A percentile compares a stretch with the other conserved stretches of the same genome.
These are phyloP conservation scores for Alternaria alternata DNA, from an alignment of 2,329 filamentous ascomycete species.

Conservation along the genomic window DNA sequence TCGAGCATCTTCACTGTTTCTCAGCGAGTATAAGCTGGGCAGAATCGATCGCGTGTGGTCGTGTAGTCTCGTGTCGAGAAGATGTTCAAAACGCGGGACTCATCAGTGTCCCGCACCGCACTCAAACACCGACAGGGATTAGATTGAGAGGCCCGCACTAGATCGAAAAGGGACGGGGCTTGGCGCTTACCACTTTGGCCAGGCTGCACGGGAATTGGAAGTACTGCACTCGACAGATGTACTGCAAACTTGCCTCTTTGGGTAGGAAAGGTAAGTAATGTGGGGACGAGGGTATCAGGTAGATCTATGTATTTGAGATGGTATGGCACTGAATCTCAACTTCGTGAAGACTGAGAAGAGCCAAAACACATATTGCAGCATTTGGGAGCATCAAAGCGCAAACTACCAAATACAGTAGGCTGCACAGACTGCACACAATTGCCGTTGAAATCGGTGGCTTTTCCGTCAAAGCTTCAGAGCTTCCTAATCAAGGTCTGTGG, in stretches of 20 bases:
- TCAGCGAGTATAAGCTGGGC: not conserved
- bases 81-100: conserved; percentile 14
- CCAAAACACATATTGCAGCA: not conserved
- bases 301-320: not conserved
- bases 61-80: conserved; percentile 9
- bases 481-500: conserved; percentile 40
- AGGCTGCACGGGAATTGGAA: not conserved
- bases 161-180: not conserved
- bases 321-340: too few relatives aligned
- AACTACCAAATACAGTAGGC: conserved; percentile 39
- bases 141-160: conserved; percentile 13
- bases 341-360: conserved; percentile 5
- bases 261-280: not conserved
- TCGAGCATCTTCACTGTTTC: conserved; percentile 40
- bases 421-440: conserved; percentile 5
- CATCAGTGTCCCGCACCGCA: conserved; percentile 17
- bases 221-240: conserved; percentile 6
- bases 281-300: not conserved
- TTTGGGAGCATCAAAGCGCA: conserved; percentile 9
- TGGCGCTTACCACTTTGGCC: not conserved
- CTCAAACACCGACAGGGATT: conserved; percentile 15
- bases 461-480: conserved; percentile 46
- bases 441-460: conserved; percentile 38
- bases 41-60: conserved; percentile 24
- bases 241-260: not conserved